These are phyloP conservation scores for Betula pendula DNA, from an alignment of 306 rosid species.

Conservation along the genomic window DNA sequence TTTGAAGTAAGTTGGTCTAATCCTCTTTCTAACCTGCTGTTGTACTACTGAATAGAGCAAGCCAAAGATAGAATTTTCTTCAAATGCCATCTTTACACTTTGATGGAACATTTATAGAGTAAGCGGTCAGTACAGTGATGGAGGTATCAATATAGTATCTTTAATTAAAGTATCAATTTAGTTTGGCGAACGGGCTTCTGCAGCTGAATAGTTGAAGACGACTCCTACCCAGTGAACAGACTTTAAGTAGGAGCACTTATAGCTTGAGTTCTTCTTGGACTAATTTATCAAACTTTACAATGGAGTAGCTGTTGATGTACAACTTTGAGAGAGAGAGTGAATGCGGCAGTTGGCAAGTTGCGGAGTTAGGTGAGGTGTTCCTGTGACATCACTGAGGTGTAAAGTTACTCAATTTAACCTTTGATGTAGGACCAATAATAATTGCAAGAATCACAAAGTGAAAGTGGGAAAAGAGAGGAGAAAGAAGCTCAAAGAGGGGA, in stretches of 20 bases:
- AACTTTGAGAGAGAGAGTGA: neutral
- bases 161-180: neutral
- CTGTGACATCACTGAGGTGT: neutral
- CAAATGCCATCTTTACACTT: neutral
- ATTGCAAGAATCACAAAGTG: no score
- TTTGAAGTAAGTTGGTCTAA: neutral
- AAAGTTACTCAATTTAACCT: neutral
- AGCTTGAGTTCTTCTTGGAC: neutral
- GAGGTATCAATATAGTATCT: neutral
- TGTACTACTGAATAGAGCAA: neutral
- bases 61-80: neutral
- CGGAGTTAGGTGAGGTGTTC: neutral
- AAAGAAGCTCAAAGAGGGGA: no score
- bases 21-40: neutral
- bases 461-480: no score
- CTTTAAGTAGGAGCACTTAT: neutral
- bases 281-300: neutral
- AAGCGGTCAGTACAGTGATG: neutral
- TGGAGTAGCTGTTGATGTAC: neutral
- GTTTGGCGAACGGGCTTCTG: neutral
- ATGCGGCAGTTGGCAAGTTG: neutral
- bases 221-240: neutral
- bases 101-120: neutral
- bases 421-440: no score
- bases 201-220: conserved; percentile 3